A percentile compares a stretch with the other conserved stretches of the same genome.
These are phyloP conservation scores for Stachybotrys elegans DNA, from an alignment of 2,329 filamentous ascomycete genomes.

Conservation along the genomic window DNA sequence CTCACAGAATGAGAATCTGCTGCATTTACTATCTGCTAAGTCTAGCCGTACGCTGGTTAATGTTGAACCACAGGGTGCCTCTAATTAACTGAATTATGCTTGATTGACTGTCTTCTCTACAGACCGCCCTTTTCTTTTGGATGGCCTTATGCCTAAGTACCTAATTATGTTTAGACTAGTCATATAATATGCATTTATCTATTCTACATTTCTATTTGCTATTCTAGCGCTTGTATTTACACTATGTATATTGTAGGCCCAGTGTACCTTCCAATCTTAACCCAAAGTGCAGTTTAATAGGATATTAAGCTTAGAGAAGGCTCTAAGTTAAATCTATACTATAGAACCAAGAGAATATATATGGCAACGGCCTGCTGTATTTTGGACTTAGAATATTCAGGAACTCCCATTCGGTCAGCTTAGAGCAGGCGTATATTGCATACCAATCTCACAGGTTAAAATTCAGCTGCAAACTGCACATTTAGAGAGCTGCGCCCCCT, in stretches of 20 bases:
- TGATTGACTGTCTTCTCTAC: constrained; percentile 1
- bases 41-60: too few relatives aligned
- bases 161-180: background rate
- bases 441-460: too few relatives aligned
- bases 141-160: background rate
- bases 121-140: constrained; percentile 3
- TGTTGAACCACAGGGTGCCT: background rate
- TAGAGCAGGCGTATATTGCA: too few relatives aligned
- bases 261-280: background rate
- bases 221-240: background rate
- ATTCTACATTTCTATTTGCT: background rate
- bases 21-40: too few relatives aligned
- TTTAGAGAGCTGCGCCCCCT: too few relatives aligned
- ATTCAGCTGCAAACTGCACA: too few relatives aligned
- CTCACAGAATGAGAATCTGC: too few relatives aligned
- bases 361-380: too few relatives aligned
- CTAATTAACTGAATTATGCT: background rate
- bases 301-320: background rate
- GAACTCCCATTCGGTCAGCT: too few relatives aligned
- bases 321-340: background rate
- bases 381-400: too few relatives aligned
- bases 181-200: background rate
- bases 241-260: background rate
- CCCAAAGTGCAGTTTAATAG: background rate
- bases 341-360: background rate